Conservation (phyloP, 2,329 filamentous ascomycete genomes). For the Botryotinia convoluta region DNA sequence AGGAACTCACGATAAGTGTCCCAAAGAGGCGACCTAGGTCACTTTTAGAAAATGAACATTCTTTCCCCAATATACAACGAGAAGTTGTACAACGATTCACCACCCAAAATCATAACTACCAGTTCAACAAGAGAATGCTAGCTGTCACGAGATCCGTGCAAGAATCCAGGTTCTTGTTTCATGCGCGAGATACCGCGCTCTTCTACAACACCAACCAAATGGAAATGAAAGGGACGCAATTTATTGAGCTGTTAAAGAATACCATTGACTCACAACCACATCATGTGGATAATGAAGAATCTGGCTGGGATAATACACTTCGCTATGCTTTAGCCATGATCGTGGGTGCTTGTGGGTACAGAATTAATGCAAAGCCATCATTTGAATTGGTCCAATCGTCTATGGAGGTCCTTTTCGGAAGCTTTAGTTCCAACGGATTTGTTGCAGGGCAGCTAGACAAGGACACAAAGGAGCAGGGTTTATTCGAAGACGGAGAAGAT, state of each 20-base stretch:
- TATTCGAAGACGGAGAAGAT: rapidly evolving
- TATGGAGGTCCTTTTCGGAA: neutral
- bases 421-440: neutral
- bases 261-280: neutral
- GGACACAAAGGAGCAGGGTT: neutral
- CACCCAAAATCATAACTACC: neutral
- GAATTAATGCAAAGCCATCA: neutral
- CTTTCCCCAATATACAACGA: neutral
- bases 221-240: neutral
- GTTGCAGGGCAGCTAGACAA: neutral
- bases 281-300: neutral
- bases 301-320: neutral
- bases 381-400: neutral
- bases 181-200: neutral
- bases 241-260: neutral
- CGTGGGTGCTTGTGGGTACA: neutral
- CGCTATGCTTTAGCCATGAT: neutral
- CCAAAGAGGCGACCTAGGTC: neutral
- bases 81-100: neutral
- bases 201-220: neutral
- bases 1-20: rapidly evolving
- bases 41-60: neutral
- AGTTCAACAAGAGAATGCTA: neutral
- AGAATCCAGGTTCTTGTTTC: neutral
- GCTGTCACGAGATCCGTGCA: rapidly evolving